Conservation (phyloP, 768 basidiomycete species). For the Boletus reticuloceps region DNA sequence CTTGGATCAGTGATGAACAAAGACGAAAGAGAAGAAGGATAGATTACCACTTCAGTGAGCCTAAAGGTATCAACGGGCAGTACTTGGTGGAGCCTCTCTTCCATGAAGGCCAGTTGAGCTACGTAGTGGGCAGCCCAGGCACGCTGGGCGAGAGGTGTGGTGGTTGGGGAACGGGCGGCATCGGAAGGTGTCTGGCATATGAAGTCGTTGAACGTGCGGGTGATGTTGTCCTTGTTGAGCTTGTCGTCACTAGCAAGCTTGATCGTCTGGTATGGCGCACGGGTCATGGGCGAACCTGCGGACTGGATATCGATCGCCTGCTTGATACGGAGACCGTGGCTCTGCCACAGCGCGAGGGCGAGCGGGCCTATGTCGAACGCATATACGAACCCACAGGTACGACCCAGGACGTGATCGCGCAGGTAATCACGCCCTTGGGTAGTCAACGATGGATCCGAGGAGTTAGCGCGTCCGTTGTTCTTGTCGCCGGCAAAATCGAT, state of each 20-base stretch:
- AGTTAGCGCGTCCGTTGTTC: slow-evolving; percentile 33
- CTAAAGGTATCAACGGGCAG: slow-evolving; percentile 26
- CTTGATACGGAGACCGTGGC: slow-evolving; percentile 31
- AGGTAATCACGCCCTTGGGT: slow-evolving; percentile 26
- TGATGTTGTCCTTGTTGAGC: slow-evolving; percentile 18
- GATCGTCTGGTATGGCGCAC: slow-evolving; percentile 21
- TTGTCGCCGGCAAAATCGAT: slow-evolving; percentile 27
- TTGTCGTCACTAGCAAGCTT: slow-evolving; percentile 8
- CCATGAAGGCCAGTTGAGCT: slow-evolving; percentile 21
- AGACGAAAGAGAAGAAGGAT: neutral
- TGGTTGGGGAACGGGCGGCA: neutral
- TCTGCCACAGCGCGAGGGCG: slow-evolving; percentile 31
- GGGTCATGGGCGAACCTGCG: slow-evolving; percentile 12
- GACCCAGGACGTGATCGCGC: slow-evolving; percentile 28
- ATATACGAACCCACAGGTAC: slow-evolving; percentile 26
- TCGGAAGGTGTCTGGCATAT: slow-evolving; percentile 3
- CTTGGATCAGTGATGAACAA: neutral
- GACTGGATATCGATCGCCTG: slow-evolving; percentile 33
- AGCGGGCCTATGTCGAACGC: slow-evolving; percentile 31
- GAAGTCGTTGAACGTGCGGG: slow-evolving; percentile 4
- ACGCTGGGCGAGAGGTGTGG: slow-evolving; percentile 25
- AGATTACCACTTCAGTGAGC: slow-evolving; percentile 19
- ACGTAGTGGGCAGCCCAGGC: slow-evolving; percentile 34
- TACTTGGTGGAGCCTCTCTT: slow-evolving; percentile 20
- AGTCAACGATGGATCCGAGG: slow-evolving; percentile 15